Conservation (phyloP, 164 flowering plant genomes). For the Cinnamomum chago region DNA sequence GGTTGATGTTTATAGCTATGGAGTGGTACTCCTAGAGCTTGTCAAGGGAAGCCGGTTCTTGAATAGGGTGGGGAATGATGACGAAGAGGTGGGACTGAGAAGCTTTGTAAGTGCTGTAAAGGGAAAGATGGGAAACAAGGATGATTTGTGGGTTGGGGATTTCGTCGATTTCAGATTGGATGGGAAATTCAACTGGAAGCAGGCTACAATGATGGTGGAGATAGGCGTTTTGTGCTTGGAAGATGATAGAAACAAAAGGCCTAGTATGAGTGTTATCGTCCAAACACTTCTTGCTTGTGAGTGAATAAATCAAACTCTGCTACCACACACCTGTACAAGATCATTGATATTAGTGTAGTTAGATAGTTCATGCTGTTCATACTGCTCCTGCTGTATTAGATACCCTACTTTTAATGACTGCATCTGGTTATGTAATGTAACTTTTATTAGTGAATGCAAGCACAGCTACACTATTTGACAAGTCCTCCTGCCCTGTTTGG, state of each 20-base stretch:
- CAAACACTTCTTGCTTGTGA: background rate
- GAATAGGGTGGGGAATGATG: constrained; percentile 12
- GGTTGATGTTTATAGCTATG: constrained; percentile 22
- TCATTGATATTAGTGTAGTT: too few species aligned
- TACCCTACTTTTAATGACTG: too few species aligned
- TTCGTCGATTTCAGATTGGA: constrained; percentile 29
- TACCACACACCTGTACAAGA: too few species aligned
- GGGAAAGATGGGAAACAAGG: constrained; percentile 16
- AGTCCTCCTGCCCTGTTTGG: too few species aligned
- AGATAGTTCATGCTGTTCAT: too few species aligned
- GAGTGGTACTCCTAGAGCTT: constrained; percentile 19
- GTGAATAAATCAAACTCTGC: too few species aligned
- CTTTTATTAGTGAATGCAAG: too few species aligned
- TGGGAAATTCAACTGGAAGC: constrained; percentile 14
- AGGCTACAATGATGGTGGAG: constrained; percentile 16
- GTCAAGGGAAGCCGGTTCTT: constrained; percentile 19
- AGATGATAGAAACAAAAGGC: constrained; percentile 20
- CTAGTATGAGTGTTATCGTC: constrained; percentile 15
- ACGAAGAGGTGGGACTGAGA: constrained; percentile 17
- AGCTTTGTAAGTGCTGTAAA: constrained; percentile 18
- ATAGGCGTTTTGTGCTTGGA: constrained; percentile 24
- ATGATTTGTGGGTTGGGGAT: constrained; percentile 20
- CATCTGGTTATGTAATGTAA: too few species aligned
- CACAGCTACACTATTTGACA: too few species aligned
- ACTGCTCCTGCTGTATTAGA: too few species aligned